phyloP scores from a whole-genome alignment of 2,329 filamentous ascomycete species.

The Pseudogymnoascus sp. region DNA sequence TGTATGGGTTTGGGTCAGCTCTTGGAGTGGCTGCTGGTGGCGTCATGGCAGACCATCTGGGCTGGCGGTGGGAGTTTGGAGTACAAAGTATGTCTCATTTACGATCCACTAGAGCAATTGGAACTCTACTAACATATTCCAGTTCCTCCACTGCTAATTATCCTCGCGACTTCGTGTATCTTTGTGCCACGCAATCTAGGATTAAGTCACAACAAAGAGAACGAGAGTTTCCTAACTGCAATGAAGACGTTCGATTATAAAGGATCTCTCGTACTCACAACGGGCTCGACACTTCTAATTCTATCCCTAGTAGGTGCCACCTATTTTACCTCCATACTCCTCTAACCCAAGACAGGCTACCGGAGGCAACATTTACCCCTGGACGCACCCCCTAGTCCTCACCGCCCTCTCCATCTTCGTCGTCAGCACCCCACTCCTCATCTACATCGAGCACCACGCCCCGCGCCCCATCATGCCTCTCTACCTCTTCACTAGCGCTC shows the following conservation, averaged over 20 bases:
- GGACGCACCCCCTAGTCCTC: slow-evolving; percentile 52
- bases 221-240: slow-evolving; percentile 38
- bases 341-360: slow-evolving; percentile 37
- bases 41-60: slow-evolving; percentile 58
- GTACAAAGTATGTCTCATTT: slow-evolving; percentile 34
- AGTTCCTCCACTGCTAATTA: slow-evolving; percentile 42
- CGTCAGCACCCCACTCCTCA: slow-evolving; percentile 41
- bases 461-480: slow-evolving; percentile 53
- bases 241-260: slow-evolving; percentile 48
- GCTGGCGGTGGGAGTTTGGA: slow-evolving; percentile 67
- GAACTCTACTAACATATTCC: neutral
- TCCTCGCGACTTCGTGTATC: slow-evolving; percentile 36
- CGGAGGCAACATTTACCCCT: slow-evolving; percentile 55
- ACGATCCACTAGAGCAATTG: neutral
- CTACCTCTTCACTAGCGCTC: slow-evolving; percentile 39
- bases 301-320: slow-evolving; percentile 42
- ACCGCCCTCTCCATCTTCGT: slow-evolving; percentile 40
- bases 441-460: slow-evolving; percentile 44
- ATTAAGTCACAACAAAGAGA: slow-evolving; percentile 34
- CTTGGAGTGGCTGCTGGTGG: slow-evolving; percentile 63
- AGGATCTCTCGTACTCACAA: slow-evolving; percentile 46
- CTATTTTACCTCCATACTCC: slow-evolving; percentile 8
- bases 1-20: slow-evolving; percentile 49
- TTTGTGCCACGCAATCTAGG: slow-evolving; percentile 47
- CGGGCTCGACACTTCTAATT: slow-evolving; percentile 46